Evolutionary conservation across 2,329 filamentous ascomycete genomes (phyloP).

Genomic region (Botrytis cinerea): DNA sequence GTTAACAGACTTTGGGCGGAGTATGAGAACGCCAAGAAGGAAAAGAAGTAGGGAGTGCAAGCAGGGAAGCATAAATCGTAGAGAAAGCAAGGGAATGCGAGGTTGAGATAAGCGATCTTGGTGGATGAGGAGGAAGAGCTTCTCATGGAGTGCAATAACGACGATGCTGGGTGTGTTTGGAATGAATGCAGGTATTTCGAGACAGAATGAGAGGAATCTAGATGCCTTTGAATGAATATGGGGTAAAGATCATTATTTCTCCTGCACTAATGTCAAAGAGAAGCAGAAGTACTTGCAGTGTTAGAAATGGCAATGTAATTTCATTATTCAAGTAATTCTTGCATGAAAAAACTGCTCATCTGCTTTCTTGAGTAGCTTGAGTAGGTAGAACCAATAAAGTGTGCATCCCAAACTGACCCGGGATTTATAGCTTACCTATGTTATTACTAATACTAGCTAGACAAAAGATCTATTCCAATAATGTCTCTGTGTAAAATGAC

Average conservation of each 20-base stretch:
- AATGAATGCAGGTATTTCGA: neutral
- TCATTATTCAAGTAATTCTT: neutral
- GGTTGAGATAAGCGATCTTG: neutral
- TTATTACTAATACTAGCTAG: neutral
- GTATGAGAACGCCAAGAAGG: accelerated
- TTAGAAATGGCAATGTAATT: neutral
- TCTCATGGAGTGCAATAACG: too few species aligned
- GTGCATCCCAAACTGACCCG: neutral
- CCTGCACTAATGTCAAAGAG: neutral
- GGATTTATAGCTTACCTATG: neutral
- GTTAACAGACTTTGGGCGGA: too few species aligned
- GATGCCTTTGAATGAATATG: neutral
- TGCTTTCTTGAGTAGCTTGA: neutral
- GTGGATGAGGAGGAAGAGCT: neutral
- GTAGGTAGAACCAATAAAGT: neutral
- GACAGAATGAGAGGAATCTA: neutral
- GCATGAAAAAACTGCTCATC: neutral
- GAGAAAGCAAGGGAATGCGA: neutral
- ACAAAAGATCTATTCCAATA: neutral
- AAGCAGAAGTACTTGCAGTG: neutral
- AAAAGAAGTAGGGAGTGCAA: neutral
- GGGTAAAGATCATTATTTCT: neutral
- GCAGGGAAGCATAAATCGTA: neutral
- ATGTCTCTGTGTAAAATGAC: neutral
- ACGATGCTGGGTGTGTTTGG: accelerated